These are phyloP conservation scores for Blepharisma undulans DNA, from an alignment of 169 alveolate species.

Conservation along the genomic window DNA sequence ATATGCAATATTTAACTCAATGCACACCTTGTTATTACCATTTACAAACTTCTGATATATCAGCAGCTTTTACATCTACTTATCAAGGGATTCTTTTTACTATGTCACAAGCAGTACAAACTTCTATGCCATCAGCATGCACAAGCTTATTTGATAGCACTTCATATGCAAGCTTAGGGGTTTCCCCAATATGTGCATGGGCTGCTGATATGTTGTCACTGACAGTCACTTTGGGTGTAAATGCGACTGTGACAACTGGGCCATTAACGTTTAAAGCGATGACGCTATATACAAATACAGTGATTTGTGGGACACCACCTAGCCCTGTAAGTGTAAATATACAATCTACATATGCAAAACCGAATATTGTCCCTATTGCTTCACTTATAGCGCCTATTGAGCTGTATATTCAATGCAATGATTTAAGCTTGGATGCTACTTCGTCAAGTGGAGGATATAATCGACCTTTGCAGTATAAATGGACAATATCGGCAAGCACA, in stretches of 20 bases:
- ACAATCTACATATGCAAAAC: not conserved
- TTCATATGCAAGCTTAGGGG: not conserved
- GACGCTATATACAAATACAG: slow-evolving; percentile 3
- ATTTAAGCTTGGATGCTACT: not conserved
- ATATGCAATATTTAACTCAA: not conserved
- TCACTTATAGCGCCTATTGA: slow-evolving; percentile 1
- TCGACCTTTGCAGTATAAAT: not conserved
- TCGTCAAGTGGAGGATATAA: not conserved
- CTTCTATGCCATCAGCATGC: not conserved
- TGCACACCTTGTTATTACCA: slow-evolving; percentile 32
- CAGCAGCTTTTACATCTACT: not conserved
- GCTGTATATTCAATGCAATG: not conserved
- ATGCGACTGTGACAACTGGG: not conserved
- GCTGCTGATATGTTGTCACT: not conserved
- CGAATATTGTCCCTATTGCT: not conserved
- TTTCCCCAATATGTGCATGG: not conserved
- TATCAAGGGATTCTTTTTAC: not conserved
- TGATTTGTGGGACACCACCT: not conserved
- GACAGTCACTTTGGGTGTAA: not conserved
- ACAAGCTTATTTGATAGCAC: not conserved
- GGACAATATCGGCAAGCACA: not conserved
- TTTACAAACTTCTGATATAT: slow-evolving; percentile 2
- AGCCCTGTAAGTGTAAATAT: not conserved
- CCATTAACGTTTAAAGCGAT: not conserved
- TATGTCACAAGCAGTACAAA: not conserved